Base-by-base conservation (phyloP, 768 basidiomycete genomes). In the Pleurotus giganteus region DNA sequence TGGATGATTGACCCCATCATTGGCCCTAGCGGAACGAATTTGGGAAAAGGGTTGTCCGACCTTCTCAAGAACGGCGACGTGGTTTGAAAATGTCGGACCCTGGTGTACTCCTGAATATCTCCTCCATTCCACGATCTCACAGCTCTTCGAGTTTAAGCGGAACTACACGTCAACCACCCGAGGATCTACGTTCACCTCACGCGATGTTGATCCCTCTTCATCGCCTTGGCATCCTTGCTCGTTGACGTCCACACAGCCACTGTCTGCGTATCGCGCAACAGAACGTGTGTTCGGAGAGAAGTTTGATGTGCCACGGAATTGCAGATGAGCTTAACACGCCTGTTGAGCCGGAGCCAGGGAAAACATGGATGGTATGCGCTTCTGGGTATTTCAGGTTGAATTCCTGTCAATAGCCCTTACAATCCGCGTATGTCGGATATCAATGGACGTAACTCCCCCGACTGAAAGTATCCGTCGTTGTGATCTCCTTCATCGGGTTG, bases 11-110 rank as follows among this genome's bases (percentile, higher is more conserved):
- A 45, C 23, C 17, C 43, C 4, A 27, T 41, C 21, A 47, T 24
- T 27, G 73, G 72, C 15, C 72, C 73, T 1, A 66, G 61, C 36
- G 73, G 73, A 23, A 69, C 71, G 6, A 60, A 73, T 17, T 59
- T 72, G 2, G 72, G 70, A 2, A 68, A 69, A 56, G 55, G 64
- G 2, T 53, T 72, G 52, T 72, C 73, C 1, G 60, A 63, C 13
- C 73, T 72, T 71, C 53, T 73, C 47, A 62, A 60, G 21, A 62
- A 73, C 46, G 73, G 73, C 3, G 72, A 74, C 57, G 67, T 74
- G 4, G 70, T 74, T 71, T 54, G 70, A 72, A 54, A 70, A 72
- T 45, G 65, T 74, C 8, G 73, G 72, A 17, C 73, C 73, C n/a
- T n/a, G n/a, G n/a, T n/a, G n/a, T n/a, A n/a, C n/a, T n/a, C n/a